These are phyloP conservation scores for Rhynchospora tenuis DNA, from an alignment of 176 grass and related monocot species.

Conservation along the genomic window DNA sequence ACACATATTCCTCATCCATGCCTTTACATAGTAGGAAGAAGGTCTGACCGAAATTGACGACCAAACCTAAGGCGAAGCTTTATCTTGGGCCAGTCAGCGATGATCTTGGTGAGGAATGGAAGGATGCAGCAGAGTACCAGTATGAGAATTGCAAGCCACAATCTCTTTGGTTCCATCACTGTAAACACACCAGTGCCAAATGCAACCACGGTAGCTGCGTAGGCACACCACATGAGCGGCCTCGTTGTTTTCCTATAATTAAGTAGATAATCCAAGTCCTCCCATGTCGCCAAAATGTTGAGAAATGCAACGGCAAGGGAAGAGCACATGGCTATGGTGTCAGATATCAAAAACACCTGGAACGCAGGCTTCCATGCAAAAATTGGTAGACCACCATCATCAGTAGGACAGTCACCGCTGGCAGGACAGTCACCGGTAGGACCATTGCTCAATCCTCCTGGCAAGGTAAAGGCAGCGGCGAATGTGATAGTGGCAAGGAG, in stretches of 20 bases:
- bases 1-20: too few relatives aligned
- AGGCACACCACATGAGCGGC: background rate
- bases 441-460: background rate
- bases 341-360: constrained; percentile 3
- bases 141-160: constrained; percentile 17
- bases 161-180: background rate
- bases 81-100: background rate
- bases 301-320: constrained; percentile 9
- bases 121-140: too few relatives aligned
- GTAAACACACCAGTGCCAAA: constrained; percentile 5
- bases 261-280: background rate
- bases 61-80: background rate
- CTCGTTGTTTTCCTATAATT: background rate
- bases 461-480: too few relatives aligned
- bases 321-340: constrained; percentile 12
- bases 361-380: constrained; percentile 1
- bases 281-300: background rate
- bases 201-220: background rate
- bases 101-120: background rate
- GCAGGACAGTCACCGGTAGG: too few relatives aligned
- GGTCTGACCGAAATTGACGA: too few relatives aligned
- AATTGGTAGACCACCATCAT: background rate
- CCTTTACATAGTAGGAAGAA: too few relatives aligned
- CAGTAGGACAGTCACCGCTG: too few relatives aligned
- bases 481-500: constrained; percentile 16